Evolutionary conservation across 352 stramenopile genomes (phyloP), one percentile per base, ranked within the genome.

Genomic region (Phytopythium sindhum): DNA sequence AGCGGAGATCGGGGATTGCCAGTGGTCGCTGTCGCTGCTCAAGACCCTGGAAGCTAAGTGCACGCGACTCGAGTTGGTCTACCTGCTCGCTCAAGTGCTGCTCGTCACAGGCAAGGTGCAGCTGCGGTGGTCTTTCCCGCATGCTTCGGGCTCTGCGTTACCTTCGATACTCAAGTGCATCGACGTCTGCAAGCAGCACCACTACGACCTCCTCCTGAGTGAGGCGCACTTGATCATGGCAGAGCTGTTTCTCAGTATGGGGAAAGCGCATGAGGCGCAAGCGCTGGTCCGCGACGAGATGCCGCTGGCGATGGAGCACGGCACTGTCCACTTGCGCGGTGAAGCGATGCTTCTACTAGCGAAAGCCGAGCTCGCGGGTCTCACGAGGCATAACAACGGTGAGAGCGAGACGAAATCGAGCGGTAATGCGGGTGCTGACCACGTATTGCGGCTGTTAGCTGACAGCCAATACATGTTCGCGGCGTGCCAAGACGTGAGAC

Each of bases 221-320:
- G 78, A 89, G 60, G 72, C 79, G 21, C 79, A 93, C 63, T 51
- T 90, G 33, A 63, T 81, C 9, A 78, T 93, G 51, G 78, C 78
- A 15, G 81, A 93, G 42, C 72, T 90, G 8, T 80, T 86, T 17
- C 63, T 91, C 2, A 62, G 72, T 7, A 89, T 90, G 76, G 82
- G 80, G 8, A 84, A 80, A 26, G 33, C 71, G 19, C 63, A 72
- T 31, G 72, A 86, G 35, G 80, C 84, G 0, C 58, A 80, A 10
- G 51, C 73, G 24, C 63, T 93, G 19, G 61, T 93, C 17, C 68
- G 80, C 10, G 66, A 81, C 23, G 77, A 91, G 50, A 90, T 91
- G 80, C 61, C 77, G 17, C 33, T 90, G 17, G 72, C 88, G n/a
- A 81, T 86, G 64, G 82, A 93, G 42, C 74, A 90, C 58, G 82